Percentiles rank a stretch among this genome's conserved stretches.
Conservation (phyloP, 1,284 basidiomycete genomes). For the Cutaneotrichosporon sp. region DNA sequence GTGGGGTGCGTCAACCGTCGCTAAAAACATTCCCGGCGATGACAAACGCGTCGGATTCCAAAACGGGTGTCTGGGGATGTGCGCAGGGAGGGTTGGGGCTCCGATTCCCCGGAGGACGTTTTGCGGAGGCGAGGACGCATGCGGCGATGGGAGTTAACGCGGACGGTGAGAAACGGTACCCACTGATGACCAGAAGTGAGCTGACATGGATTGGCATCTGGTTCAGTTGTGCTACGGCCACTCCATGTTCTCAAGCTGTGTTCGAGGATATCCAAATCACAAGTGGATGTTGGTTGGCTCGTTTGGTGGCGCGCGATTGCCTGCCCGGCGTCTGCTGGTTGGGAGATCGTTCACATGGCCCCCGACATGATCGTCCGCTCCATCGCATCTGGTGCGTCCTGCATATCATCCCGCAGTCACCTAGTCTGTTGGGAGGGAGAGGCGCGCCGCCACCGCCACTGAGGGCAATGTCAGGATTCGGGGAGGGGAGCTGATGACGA, state of each 20-base stretch:
- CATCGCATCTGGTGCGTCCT: not conserved
- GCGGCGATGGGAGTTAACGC: not conserved
- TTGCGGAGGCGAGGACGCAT: not conserved
- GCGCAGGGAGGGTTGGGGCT: not conserved
- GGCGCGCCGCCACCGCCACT: not conserved
- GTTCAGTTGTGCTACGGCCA: not conserved
- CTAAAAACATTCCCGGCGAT: constrained; percentile 1
- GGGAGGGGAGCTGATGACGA: not conserved
- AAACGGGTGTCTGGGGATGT: not conserved
- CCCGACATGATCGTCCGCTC: not conserved
- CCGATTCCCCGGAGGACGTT: not conserved
- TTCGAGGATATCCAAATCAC: not conserved
- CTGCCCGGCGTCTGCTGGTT: not conserved
- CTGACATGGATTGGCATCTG: not conserved
- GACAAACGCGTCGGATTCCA: not conserved
- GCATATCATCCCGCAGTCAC: not conserved
- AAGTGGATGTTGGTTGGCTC: not conserved
- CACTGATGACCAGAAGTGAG: not conserved
- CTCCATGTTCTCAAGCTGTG: not conserved
- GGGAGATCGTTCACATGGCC: not conserved
- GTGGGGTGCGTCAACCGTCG: not conserved
- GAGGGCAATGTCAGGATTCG: not conserved
- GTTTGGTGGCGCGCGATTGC: not conserved
- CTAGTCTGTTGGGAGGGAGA: not conserved
- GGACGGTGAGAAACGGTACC: no score